A percentile compares a stretch with the other conserved stretches of the same genome.
These are phyloP conservation scores for Aspergillus transmontanensis DNA, from an alignment of 2,329 filamentous ascomycete genomes.

Conservation along the genomic window DNA sequence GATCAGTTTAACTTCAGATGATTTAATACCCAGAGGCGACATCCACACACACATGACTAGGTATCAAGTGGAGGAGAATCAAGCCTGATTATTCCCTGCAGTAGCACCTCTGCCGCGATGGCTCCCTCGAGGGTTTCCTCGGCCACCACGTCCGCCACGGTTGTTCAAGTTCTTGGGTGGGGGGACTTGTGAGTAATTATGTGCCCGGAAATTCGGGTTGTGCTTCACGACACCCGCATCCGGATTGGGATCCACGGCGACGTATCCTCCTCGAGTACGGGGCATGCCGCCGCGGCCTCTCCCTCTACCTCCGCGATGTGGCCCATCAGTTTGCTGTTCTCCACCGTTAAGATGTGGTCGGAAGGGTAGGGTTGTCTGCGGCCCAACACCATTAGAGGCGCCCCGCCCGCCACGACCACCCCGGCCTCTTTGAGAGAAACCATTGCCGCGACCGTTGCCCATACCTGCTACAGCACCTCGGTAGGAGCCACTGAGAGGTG, in stretches of 20 bases:
- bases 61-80: neutral
- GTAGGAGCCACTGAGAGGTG: slow-evolving; percentile 61
- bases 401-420: slow-evolving; percentile 39
- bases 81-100: slow-evolving; percentile 7
- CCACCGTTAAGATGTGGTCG: slow-evolving; percentile 33
- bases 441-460: slow-evolving; percentile 39
- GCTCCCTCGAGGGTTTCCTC: slow-evolving; percentile 24
- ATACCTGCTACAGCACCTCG: slow-evolving; percentile 57
- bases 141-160: slow-evolving; percentile 41
- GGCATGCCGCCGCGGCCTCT: slow-evolving; percentile 34
- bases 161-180: slow-evolving; percentile 46
- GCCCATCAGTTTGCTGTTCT: slow-evolving; percentile 21
- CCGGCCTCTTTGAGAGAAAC: slow-evolving; percentile 27
- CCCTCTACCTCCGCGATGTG: slow-evolving; percentile 35
- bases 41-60: neutral
- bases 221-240: slow-evolving; percentile 56
- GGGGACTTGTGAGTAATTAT: slow-evolving; percentile 56
- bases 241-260: slow-evolving; percentile 53
- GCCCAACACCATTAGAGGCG: slow-evolving; percentile 26
- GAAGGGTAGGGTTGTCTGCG: slow-evolving; percentile 32
- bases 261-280: slow-evolving; percentile 40
- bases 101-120: slow-evolving; percentile 30
- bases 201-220: slow-evolving; percentile 60
- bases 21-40: neutral
- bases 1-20: neutral